phyloP scores from a whole-genome alignment of 805 yeast genomes.

The Candida odintsovae region DNA sequence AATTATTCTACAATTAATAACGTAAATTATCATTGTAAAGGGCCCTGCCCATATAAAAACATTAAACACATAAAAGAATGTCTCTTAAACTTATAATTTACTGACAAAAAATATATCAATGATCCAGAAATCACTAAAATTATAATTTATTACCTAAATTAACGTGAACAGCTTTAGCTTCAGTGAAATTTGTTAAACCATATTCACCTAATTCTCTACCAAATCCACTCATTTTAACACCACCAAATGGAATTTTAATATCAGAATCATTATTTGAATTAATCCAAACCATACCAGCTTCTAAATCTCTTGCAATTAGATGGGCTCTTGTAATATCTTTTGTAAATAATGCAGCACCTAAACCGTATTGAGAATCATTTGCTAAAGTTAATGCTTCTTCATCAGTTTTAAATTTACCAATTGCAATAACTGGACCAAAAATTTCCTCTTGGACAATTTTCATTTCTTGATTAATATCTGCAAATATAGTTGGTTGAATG shows the following conservation, averaged over 20 bases:
- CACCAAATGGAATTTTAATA: conserved; percentile 60
- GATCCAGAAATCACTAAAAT: too few species aligned
- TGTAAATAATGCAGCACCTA: conserved; percentile 43
- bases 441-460: conserved; percentile 42
- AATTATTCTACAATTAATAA: too few species aligned
- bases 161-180: conserved; percentile 65
- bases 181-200: conserved; percentile 57
- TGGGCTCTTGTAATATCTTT: conserved; percentile 33
- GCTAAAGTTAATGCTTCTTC: conserved; percentile 40
- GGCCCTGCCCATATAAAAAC: neutral
- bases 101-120: too few species aligned
- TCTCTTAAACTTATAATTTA: too few species aligned
- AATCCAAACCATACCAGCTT: conserved; percentile 50
- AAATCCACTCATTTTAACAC: conserved; percentile 60
- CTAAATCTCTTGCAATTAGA: conserved; percentile 33
- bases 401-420: conserved; percentile 36
- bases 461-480: conserved; percentile 36
- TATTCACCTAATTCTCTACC: conserved; percentile 66
- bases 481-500: conserved; percentile 43
- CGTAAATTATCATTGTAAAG: neutral
- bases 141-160: conserved; percentile 41
- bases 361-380: conserved; percentile 39
- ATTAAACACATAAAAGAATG: too few species aligned
- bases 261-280: conserved; percentile 55
- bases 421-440: conserved; percentile 47